Percentiles rank a stretch among this genome's conserved stretches.
These are phyloP conservation scores for Wickerhamiella nectarea DNA, from an alignment of 805 yeast species.

Conservation along the genomic window DNA sequence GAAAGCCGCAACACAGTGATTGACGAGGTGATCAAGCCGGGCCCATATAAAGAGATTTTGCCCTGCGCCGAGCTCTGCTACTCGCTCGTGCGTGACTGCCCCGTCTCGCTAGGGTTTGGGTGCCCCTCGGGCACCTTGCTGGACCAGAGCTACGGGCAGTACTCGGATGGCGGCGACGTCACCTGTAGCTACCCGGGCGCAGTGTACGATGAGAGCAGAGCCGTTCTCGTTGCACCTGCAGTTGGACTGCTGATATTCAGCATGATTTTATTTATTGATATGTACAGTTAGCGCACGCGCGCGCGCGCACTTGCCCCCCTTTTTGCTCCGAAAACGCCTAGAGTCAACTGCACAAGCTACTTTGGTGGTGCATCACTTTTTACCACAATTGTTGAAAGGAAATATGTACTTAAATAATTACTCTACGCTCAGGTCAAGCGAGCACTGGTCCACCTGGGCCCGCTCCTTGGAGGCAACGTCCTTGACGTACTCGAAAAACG, in stretches of 20 bases:
- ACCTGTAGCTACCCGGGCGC: constrained; percentile 29
- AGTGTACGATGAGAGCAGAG: constrained; percentile 17
- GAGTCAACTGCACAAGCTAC: no score
- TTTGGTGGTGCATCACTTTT: no score
- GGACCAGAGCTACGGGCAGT: constrained; percentile 21
- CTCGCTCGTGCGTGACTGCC: constrained; percentile 70
- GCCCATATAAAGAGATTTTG: constrained; percentile 58
- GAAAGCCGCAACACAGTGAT: constrained; percentile 50
- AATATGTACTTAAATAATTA: neutral
- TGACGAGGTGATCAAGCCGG: constrained; percentile 40
- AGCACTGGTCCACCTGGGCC: constrained; percentile 3
- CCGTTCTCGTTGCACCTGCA: neutral
- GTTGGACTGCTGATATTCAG: neutral
- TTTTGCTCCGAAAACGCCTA: no score
- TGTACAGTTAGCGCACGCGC: neutral
- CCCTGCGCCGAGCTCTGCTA: constrained; percentile 81
- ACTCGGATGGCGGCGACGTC: constrained; percentile 23
- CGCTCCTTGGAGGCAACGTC: constrained; percentile 1
- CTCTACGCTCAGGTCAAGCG: neutral
- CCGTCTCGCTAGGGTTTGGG: constrained; percentile 54
- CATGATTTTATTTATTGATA: neutral
- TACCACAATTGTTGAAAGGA: no score
- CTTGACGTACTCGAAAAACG: constrained; percentile 40
- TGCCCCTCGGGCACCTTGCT: constrained; percentile 43
- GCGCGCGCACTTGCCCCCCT: no score